Conservation (phyloP, 352 stramenopile genomes). For the Globisporangium cylindrosporum region DNA sequence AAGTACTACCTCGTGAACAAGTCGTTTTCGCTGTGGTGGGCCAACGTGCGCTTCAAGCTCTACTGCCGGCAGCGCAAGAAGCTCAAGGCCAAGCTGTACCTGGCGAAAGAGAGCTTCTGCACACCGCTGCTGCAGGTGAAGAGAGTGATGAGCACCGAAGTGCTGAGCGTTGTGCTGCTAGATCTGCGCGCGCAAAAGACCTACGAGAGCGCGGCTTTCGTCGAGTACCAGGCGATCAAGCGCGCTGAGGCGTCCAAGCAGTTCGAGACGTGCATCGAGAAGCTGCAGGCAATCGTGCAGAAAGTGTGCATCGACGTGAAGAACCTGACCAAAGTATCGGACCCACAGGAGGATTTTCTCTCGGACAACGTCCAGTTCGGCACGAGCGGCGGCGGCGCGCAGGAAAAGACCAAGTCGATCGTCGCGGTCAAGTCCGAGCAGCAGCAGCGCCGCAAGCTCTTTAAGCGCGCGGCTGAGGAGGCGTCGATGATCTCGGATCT, state of each 20-base stretch:
- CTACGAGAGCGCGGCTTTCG: slow-evolving; percentile 85
- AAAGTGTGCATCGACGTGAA: slow-evolving; percentile 90
- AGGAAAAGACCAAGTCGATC: slow-evolving; percentile 92
- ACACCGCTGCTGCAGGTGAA: slow-evolving; percentile 87
- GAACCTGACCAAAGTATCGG: slow-evolving; percentile 69
- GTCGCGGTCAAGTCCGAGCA: slow-evolving; percentile 91
- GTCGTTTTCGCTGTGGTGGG: slow-evolving; percentile 83
- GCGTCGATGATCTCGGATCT: slow-evolving; percentile 90
- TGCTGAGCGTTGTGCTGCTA: slow-evolving; percentile 78
- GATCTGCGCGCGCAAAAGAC: slow-evolving; percentile 88
- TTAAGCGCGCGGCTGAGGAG: slow-evolving; percentile 86
- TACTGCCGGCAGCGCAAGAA: slow-evolving; percentile 89
- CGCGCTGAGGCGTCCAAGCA: slow-evolving; percentile 86
- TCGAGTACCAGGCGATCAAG: slow-evolving; percentile 89
- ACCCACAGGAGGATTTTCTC: slow-evolving; percentile 63
- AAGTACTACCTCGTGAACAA: slow-evolving; percentile 94
- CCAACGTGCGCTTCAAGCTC: slow-evolving; percentile 89
- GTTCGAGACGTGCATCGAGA: slow-evolving; percentile 90
- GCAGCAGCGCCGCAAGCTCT: slow-evolving; percentile 72
- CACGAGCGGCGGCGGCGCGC: slow-evolving; percentile 22
- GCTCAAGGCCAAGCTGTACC: slow-evolving; percentile 78
- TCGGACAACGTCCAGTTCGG: slow-evolving; percentile 29
- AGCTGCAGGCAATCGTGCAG: slow-evolving; percentile 87
- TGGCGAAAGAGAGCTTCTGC: slow-evolving; percentile 91
- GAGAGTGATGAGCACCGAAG: slow-evolving; percentile 81